Conservation (phyloP, 805 yeast genomes). For the Blastobotrys attinorum region DNA sequence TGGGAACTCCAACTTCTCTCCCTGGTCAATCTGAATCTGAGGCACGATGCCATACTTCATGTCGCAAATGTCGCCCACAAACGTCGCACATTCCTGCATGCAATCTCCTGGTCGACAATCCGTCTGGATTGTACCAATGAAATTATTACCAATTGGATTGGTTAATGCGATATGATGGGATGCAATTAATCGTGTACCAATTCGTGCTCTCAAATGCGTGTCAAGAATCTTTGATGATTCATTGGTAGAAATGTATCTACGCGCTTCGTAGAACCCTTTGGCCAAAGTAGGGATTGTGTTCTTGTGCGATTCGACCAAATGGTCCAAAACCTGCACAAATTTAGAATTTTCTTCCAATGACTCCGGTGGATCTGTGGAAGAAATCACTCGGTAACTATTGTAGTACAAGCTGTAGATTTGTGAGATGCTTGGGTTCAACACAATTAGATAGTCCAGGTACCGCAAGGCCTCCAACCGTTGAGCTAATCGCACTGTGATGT, state of each 20-base stretch:
- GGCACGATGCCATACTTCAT: slow-evolving; percentile 77
- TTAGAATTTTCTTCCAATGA: slow-evolving; percentile 46
- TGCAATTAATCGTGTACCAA: slow-evolving; percentile 76
- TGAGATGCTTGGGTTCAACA: slow-evolving; percentile 80
- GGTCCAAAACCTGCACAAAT: slow-evolving; percentile 46
- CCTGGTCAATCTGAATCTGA: slow-evolving; percentile 47
- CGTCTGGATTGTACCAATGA: slow-evolving; percentile 60
- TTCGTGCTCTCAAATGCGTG: slow-evolving; percentile 71
- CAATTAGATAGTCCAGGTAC: slow-evolving; percentile 71
- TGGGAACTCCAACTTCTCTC: slow-evolving; percentile 57
- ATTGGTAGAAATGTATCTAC: slow-evolving; percentile 36
- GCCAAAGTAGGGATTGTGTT: slow-evolving; percentile 80
- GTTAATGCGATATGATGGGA: slow-evolving; percentile 75
- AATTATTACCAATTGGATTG: slow-evolving; percentile 36
- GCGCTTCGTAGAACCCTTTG: slow-evolving; percentile 69
- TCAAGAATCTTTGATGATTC: slow-evolving; percentile 60
- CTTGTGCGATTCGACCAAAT: slow-evolving; percentile 66
- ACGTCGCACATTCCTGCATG: slow-evolving; percentile 55
- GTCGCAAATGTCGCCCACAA: slow-evolving; percentile 75
- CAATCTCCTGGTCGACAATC: slow-evolving; percentile 56
- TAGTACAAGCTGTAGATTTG: slow-evolving; percentile 68
- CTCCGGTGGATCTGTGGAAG: slow-evolving; percentile 36
- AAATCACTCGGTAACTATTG: slow-evolving; percentile 50
- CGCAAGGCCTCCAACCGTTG: slow-evolving; percentile 64
- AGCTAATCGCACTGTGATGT: slow-evolving; percentile 39